Evolutionary conservation across 1,139 yeast species (phyloP).

Genomic region (Taphrina betulina): DNA sequence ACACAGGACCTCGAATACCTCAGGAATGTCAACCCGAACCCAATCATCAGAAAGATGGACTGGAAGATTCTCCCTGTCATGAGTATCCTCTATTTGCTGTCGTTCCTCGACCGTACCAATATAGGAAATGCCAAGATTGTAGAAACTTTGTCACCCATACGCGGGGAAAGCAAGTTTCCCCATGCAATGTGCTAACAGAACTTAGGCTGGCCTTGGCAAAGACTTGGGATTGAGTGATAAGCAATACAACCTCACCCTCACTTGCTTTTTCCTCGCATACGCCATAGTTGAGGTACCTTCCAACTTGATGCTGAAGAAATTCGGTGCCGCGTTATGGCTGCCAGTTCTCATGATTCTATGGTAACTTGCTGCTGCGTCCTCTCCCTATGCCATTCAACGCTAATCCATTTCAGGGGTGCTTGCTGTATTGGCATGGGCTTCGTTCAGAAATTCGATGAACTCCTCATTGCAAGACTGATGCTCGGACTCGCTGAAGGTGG

Average conservation of each 20-base stretch:
- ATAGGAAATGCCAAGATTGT: conserved; percentile 57
- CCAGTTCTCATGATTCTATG: conserved; percentile 44
- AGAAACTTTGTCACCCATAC: too few species aligned
- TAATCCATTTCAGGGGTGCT: conserved; percentile 4
- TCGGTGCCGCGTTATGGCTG: conserved; percentile 64
- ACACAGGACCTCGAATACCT: too few species aligned
- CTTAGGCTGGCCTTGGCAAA: conserved; percentile 55
- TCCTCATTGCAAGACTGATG: conserved; percentile 56
- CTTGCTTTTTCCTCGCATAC: conserved; percentile 50
- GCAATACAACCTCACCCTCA: conserved; percentile 54
- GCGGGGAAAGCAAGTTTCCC: too few species aligned
- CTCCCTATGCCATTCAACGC: not conserved
- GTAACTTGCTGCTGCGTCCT: conserved; percentile 50
- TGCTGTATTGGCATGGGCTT: conserved; percentile 52
- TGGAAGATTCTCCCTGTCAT: conserved; percentile 30
- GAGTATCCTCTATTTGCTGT: conserved; percentile 39
- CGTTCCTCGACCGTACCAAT: conserved; percentile 62
- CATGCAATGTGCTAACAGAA: too few species aligned
- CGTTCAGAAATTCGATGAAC: conserved; percentile 56
- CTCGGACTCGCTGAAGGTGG: conserved; percentile 68
- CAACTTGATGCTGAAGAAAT: conserved; percentile 58
- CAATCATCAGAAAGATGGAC: conserved; percentile 30
- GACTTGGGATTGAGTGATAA: conserved; percentile 56
- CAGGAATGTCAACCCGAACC: conserved; percentile 13
- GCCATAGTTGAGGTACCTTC: conserved; percentile 65